Evolutionary conservation across 2,329 filamentous ascomycete species (phyloP), one percentile per base, ranked within the genome.

Genomic region (Colletotrichum liaoningense): DNA sequence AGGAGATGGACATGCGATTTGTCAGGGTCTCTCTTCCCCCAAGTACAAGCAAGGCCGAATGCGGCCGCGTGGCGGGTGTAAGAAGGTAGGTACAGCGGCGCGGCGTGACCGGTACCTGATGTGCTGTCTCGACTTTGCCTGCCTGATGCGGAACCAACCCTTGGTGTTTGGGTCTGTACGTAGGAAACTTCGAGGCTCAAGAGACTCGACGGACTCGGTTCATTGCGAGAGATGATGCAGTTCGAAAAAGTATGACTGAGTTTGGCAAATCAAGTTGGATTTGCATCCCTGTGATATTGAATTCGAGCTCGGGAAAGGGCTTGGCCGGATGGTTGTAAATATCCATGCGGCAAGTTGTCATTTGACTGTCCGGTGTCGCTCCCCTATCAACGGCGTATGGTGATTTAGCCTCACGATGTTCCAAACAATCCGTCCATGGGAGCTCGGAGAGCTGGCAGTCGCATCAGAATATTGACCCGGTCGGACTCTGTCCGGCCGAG

Each of bases 1-100:
- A 69, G 49, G 67, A 69, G 59, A 64, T 35, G 35, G 67, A 64
- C 67, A 64, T 63, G 67, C 67, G 8, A 69, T 63, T 63, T 63
- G 33, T 28, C 22, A 56, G 54, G 54, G 54, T 56, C 26, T 56
- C 14, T 55, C 52, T 11, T 22, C 22, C 42, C 42, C 42, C 42
- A 7, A 33, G 28, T 9, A 11, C 14, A 33, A 33, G n/a, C 49
- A 64, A 49, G 22, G 49, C 69, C 58, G 69, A 22, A 58, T 56
- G 58, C 69, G 66, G 65, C 69, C 58, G 65, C 38, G 46, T 67
- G 46, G 63, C 56, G 56, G 56, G 56, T 71, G 68, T 19, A 33
- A 71, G 60, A 49, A 52, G 30, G 30, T 38, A 38, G 69, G 28
- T 28, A 54, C 24, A 19, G 30, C 62, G 30, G 62, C 24, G 57